Conservation (phyloP, 1,284 basidiomycete genomes). For the Ceratobasidium sp. region DNA sequence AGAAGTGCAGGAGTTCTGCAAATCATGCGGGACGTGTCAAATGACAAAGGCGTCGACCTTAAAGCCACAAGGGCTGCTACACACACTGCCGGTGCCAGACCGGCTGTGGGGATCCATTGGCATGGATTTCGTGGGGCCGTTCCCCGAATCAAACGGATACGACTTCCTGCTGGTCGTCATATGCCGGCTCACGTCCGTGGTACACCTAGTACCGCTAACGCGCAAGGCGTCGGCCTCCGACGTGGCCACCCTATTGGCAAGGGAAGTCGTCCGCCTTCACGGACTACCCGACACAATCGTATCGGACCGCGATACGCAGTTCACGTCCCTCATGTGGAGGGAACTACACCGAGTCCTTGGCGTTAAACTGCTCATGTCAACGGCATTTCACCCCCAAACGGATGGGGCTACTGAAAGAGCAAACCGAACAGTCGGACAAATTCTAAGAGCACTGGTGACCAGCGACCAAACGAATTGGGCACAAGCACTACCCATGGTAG, state of each 20-base stretch:
- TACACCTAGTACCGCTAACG: slow-evolving; percentile 54
- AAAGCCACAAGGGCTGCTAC: slow-evolving; percentile 53
- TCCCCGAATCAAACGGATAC: slow-evolving; percentile 53
- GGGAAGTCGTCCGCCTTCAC: slow-evolving; percentile 56
- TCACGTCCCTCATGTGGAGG: slow-evolving; percentile 58
- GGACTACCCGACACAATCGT: slow-evolving; percentile 57
- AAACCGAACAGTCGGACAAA: slow-evolving; percentile 57
- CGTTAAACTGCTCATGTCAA: slow-evolving; percentile 57
- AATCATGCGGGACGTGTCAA: slow-evolving; percentile 39
- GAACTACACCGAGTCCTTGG: slow-evolving; percentile 54
- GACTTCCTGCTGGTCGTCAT: slow-evolving; percentile 57
- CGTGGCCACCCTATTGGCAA: slow-evolving; percentile 57
- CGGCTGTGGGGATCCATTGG: slow-evolving; percentile 57
- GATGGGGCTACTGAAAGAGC: slow-evolving; percentile 56
- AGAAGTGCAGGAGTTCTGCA: slow-evolving; percentile 42
- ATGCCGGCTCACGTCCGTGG: slow-evolving; percentile 54
- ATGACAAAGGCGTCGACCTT: slow-evolving; percentile 40
- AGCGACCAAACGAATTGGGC: slow-evolving; percentile 58
- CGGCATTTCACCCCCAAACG: slow-evolving; percentile 60
- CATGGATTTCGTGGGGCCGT: slow-evolving; percentile 60
- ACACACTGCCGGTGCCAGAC: slow-evolving; percentile 52
- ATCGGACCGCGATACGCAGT: slow-evolving; percentile 58
- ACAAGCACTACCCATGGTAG: slow-evolving; percentile 54
- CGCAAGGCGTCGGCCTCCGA: slow-evolving; percentile 54
- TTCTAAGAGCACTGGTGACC: slow-evolving; percentile 55